Evolutionary conservation across 2,329 filamentous ascomycete species (phyloP), one percentile per base, ranked within the genome.

Genomic region (Teratosphaeria gauchensis): DNA sequence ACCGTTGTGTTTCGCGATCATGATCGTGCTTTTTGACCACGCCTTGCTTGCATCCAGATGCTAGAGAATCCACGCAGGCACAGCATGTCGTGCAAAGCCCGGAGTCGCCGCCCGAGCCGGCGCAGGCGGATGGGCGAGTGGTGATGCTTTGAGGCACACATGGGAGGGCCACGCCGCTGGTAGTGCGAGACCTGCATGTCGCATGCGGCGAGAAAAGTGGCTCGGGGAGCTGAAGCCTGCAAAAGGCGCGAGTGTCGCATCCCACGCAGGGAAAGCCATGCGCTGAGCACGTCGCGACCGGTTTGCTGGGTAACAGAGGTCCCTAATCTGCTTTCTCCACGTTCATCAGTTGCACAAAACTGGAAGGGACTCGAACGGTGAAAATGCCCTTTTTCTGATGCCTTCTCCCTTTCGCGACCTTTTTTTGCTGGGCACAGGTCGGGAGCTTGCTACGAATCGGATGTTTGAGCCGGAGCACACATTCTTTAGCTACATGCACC

Each of bases 191-290:
- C 42, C 55, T 59, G 59, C 42, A 51, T 48, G 54, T 42, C 55
- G 61, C 63, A 65, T 58, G 59, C 57, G 35, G 56, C 63, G 60
- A 64, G 60, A 63, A 64, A 58, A 54, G 33, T 55, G 59, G 56
- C 55, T 51, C 61, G 61, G 59, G 24, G 53, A 58, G 52, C 42
- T 57, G 58, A 56, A 48, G 9, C n/a, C 42, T 48, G 16, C n/a
- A 19, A 48, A 48, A 19, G 53, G 55, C 56, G 54, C 58, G 58
- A 62, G 60, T 58, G 63, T 65, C 58, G 56, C 60, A 62, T 58
- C 52, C 28, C 28, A 51, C 53, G 42, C 53, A 59, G 57, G 61
- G 55, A 57, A 53, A 54, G 51, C 58, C 61, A 63, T 62, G 60
- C 57, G 58, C 21, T 55, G 12, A 16, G 24, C 16, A 11, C 55